Evolutionary conservation across 2,329 filamentous ascomycete species (phyloP), one percentile per base, ranked within the genome.

Genomic region (Monilinia aucupariae): DNA sequence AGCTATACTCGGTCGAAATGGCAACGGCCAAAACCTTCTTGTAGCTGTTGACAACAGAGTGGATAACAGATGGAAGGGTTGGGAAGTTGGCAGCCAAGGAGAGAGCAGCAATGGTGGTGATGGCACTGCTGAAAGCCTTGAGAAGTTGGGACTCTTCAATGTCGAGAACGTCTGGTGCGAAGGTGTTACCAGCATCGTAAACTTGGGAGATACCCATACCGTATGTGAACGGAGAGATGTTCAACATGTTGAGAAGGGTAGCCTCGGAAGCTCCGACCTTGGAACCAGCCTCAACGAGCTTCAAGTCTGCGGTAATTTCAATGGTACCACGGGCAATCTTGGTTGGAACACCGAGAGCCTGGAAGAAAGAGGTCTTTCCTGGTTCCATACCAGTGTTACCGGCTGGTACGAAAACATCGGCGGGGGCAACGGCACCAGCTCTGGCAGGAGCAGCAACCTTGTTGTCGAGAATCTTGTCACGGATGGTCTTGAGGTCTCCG

Each of bases 241-340:
- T 97, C 78, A 99, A 83, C 93, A 99, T 90, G 90, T 99, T 99
- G 75, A 99, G 89, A 73, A 99, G 87, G 76, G 93, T 96, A 72
- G 94, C 94, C 86, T 99, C 94, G 78, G 94, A 99, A 77, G 94
- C 88, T 80, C 96, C 94, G 84, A 99, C 96, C 86, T 96, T 97
- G 85, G 64, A 83, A 73, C 88, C 87, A 71, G 91, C 86, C 85
- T 96, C 92, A 76, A 97, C 89, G 79, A 99, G 90, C 90, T 97
- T 97, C 75, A 99, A 85, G 78, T 99, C 94, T 75, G 88, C 84
- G 70, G 92, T 97, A 78, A 99, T 99, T 91, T 99, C 94, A 82
- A 99, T 99, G 82, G 94, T 99, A 96, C 94, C 96, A 96, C 94
- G 94, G 78, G 94, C 94, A 83, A 99, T 99, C 92, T 99, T 99